phyloP scores from a whole-genome alignment of 2,329 filamentous ascomycete genomes.

The Beauveria pseudobassiana region DNA sequence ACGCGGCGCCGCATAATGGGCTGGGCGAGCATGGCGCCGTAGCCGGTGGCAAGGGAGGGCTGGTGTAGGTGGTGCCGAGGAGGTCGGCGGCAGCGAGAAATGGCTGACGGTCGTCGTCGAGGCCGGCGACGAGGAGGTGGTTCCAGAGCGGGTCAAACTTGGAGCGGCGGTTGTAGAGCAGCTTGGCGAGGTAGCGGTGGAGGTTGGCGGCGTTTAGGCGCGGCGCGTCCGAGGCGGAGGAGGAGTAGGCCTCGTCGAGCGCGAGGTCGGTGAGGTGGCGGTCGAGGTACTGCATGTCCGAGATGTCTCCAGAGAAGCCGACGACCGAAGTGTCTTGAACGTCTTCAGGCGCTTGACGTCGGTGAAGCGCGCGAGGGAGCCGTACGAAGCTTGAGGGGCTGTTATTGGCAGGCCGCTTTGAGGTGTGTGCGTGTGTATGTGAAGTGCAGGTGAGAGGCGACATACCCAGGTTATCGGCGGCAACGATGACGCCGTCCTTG shows the following conservation, averaged over 20 bases:
- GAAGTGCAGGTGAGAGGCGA: not conserved
- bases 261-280: conserved; percentile 80
- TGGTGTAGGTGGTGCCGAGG: conserved; percentile 83
- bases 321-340: conserved; percentile 80
- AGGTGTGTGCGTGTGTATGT: not conserved
- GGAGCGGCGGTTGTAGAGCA: conserved; percentile 89
- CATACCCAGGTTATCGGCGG: conserved; percentile 89
- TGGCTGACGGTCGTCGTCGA: conserved; percentile 71
- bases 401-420: not conserved
- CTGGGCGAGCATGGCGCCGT: conserved; percentile 85
- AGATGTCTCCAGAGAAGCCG: conserved; percentile 94
- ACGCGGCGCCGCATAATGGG: conserved; percentile 80
- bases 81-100: conserved; percentile 91
- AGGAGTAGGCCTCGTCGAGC: conserved; percentile 79
- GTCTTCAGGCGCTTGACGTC: conserved; percentile 90
- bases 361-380: conserved; percentile 91
- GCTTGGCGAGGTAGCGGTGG: conserved; percentile 92
- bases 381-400: conserved; percentile 78
- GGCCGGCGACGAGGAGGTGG: conserved; percentile 80
- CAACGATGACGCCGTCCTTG: conserved; percentile 92
- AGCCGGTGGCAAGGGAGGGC: conserved; percentile 85
- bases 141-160: conserved; percentile 99
- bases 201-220: conserved; percentile 84
- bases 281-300: conserved; percentile 98
- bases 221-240: conserved; percentile 17